Conservation (phyloP, 2,329 filamentous ascomycete genomes). For the Hypoxylon sp. region DNA sequence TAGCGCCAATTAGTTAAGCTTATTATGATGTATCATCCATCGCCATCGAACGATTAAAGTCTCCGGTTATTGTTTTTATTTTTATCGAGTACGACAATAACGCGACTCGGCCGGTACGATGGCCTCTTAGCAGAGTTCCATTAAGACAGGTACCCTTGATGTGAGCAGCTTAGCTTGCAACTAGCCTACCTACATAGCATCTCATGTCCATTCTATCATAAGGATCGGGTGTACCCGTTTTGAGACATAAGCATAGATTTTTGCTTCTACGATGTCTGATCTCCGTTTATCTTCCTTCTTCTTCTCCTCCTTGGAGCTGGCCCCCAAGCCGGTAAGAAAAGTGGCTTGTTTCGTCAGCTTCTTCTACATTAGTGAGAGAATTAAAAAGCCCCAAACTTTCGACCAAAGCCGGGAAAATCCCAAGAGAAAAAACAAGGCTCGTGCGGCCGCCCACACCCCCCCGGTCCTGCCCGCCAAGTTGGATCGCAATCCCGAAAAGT, state of each 20-base stretch:
- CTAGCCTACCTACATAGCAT: neutral
- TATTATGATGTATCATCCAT: constrained; percentile 25
- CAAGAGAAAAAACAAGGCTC: constrained; percentile 24
- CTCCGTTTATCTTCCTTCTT: neutral
- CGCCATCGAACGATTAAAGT: constrained; percentile 4
- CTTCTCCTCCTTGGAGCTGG: neutral
- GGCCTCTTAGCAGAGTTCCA: neutral
- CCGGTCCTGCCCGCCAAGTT: constrained; percentile 33
- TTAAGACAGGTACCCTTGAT: neutral
- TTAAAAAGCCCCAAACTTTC: neutral
- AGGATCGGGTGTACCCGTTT: constrained; percentile 24
- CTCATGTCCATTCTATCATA: constrained; percentile 20
- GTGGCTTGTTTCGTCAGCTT: constrained; percentile 23
- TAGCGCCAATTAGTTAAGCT: constrained; percentile 17
- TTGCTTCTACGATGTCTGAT: constrained; percentile 16
- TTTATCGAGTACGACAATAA: neutral
- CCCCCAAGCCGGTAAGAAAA: constrained; percentile 13
- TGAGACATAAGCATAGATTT: constrained; percentile 19
- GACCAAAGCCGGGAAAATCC: neutral
- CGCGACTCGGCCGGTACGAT: constrained; percentile 15
- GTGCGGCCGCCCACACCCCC: constrained; percentile 18
- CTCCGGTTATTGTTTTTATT: constrained; percentile 1
- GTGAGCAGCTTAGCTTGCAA: neutral
- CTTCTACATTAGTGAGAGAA: constrained; percentile 6
- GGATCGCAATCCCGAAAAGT: constrained; percentile 37